Percentiles rank a stretch among this genome's conserved stretches.
Conservation (phyloP, 768 basidiomycete genomes). For the Obba rivulosa region DNA sequence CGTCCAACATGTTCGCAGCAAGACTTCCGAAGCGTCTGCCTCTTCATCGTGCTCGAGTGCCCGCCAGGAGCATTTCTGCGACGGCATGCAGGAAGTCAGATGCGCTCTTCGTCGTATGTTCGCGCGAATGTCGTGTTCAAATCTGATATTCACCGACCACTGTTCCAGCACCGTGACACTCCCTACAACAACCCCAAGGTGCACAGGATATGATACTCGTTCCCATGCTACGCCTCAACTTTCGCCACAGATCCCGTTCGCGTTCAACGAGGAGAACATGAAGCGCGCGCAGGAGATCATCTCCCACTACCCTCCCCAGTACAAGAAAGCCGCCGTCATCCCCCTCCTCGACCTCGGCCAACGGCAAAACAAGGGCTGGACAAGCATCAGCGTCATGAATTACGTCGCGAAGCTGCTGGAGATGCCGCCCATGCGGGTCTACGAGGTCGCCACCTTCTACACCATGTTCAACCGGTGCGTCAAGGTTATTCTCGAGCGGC, state of each 20-base stretch:
- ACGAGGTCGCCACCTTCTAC: slow-evolving; percentile 99
- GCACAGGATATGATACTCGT: slow-evolving; percentile 5
- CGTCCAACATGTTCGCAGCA: slow-evolving; percentile 20
- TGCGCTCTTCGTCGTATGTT: slow-evolving; percentile 80
- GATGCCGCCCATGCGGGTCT: slow-evolving; percentile 97
- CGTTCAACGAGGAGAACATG: slow-evolving; percentile 75
- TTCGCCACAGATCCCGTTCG: slow-evolving; percentile 73
- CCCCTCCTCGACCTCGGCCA: slow-evolving; percentile 95
- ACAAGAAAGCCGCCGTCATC: slow-evolving; percentile 98
- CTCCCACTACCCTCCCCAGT: slow-evolving; percentile 90
- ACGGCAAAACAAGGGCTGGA: slow-evolving; percentile 98
- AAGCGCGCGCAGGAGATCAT: slow-evolving; percentile 88
- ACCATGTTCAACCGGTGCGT: slow-evolving; percentile 98
- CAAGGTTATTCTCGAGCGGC: neutral
- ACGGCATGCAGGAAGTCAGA: slow-evolving; percentile 58
- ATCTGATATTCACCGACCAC: slow-evolving; percentile 3
- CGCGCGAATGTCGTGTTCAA: slow-evolving; percentile 56
- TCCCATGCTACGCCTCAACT: neutral
- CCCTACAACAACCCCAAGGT: slow-evolving; percentile 92
- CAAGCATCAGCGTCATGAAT: slow-evolving; percentile 98
- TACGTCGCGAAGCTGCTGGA: slow-evolving; percentile 90
- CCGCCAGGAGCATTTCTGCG: slow-evolving; percentile 28
- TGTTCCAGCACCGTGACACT: slow-evolving; percentile 84
- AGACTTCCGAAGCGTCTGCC: slow-evolving; percentile 14
- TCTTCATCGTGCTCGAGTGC: slow-evolving; percentile 2